A percentile compares a stretch with the other conserved stretches of the same genome.
These are phyloP conservation scores for Pestalotiopsis sp. DNA, from an alignment of 2,329 filamentous ascomycete species.

Conservation along the genomic window DNA sequence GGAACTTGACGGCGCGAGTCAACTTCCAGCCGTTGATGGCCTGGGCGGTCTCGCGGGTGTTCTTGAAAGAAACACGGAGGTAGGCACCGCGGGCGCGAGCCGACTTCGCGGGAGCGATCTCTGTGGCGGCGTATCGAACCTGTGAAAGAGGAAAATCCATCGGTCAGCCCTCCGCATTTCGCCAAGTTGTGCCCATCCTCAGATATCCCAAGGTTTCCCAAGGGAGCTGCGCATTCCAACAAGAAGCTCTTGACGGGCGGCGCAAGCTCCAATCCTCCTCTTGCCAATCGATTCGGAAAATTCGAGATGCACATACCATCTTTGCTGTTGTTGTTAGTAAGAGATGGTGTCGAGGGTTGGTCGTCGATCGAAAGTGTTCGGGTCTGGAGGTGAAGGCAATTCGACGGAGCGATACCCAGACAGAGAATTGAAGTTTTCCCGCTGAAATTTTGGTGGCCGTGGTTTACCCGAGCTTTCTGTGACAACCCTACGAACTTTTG, in stretches of 20 bases:
- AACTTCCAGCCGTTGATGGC: constrained; percentile 99
- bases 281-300: constrained; percentile 1
- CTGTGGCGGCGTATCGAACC: constrained; percentile 95
- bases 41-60: constrained; percentile 99
- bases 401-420: constrained; percentile 8
- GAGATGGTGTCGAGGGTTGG: constrained; percentile 57
- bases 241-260: background rate
- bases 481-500: constrained; percentile 14
- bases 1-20: constrained; percentile 91
- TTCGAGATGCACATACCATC: constrained; percentile 52
- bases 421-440: constrained; percentile 39
- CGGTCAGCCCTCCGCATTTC: constrained; percentile 22
- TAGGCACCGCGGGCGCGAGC: constrained; percentile 98
- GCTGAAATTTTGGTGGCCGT: constrained; percentile 33
- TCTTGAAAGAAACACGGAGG: constrained; percentile 99
- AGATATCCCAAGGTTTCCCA: background rate
- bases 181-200: background rate
- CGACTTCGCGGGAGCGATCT: constrained; percentile 88
- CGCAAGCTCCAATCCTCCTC: constrained; percentile 9
- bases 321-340: constrained; percentile 54
- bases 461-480: constrained; percentile 10
- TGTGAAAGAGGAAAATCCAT: constrained; percentile 37
- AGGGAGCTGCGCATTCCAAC: background rate
- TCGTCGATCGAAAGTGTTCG: constrained; percentile 49
- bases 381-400: constrained; percentile 39